phyloP scores from a whole-genome alignment of 2,329 filamentous ascomycete species.

The Pochonia chlamydosporia region DNA sequence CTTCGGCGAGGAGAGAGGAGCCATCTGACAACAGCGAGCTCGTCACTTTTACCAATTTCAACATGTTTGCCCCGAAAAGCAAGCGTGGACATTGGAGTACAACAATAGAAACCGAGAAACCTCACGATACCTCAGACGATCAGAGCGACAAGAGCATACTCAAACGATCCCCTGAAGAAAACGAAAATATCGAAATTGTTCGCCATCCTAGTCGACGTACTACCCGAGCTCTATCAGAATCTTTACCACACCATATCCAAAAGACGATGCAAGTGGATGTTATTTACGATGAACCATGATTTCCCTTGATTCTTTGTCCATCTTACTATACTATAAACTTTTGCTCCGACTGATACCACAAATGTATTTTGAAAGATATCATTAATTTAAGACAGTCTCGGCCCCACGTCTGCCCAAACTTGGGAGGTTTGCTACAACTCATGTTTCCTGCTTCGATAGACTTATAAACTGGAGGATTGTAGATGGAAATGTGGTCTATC shows the following conservation, averaged over 20 bases:
- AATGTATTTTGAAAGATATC: not conserved
- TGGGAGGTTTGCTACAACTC: no score
- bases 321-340: not conserved
- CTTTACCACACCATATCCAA: slow-evolving; percentile 1
- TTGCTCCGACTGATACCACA: not conserved
- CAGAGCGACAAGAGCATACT: slow-evolving; percentile 6
- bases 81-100: slow-evolving; percentile 8
- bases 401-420: no score
- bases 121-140: not conserved
- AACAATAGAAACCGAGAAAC: slow-evolving; percentile 5
- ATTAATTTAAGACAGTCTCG: no score
- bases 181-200: slow-evolving; percentile 4
- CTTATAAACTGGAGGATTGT: no score
- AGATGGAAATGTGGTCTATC: no score
- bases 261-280: slow-evolving; percentile 8
- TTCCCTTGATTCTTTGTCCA: not conserved
- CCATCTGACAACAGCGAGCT: not conserved
- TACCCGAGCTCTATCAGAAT: not conserved
- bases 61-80: slow-evolving; percentile 1
- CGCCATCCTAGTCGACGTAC: not conserved
- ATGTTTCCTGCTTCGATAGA: no score
- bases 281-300: slow-evolving; percentile 1
- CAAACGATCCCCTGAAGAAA: not conserved
- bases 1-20: not conserved
- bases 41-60: slow-evolving; percentile 8